These are phyloP conservation scores for Beauveria sp. DNA, from an alignment of 2,329 filamentous ascomycete genomes.

Conservation along the genomic window DNA sequence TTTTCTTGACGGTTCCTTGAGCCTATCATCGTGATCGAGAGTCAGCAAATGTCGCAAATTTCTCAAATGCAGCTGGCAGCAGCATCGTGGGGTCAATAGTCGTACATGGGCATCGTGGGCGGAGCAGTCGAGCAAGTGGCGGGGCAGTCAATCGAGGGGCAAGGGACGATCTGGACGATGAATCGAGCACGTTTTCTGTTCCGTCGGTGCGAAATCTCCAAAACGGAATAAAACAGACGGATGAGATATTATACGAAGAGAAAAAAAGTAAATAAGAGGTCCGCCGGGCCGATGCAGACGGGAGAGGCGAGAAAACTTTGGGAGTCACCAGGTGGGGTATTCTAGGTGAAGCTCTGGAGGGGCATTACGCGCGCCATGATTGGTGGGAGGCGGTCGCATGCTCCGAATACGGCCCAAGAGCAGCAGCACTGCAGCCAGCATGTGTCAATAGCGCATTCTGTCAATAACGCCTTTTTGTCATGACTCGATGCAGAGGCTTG, in stretches of 20 bases:
- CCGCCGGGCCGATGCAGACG: background rate
- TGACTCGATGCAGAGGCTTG: background rate
- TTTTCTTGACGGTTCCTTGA: conserved; percentile 69
- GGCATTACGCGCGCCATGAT: background rate
- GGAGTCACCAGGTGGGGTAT: conserved; percentile 1
- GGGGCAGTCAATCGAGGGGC: background rate
- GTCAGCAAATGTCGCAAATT: background rate
- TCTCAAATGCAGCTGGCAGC: background rate
- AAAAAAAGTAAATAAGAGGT: background rate
- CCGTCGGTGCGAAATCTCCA: background rate
- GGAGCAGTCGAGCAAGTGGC: background rate
- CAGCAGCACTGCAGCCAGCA: background rate
- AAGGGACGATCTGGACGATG: background rate
- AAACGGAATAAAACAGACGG: background rate
- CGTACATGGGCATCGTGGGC: conserved; percentile 7
- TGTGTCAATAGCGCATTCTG: background rate
- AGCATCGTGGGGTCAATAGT: background rate
- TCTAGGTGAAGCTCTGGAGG: conserved; percentile 1
- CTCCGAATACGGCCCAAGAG: background rate
- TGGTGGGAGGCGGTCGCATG: background rate
- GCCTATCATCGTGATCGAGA: conserved; percentile 31
- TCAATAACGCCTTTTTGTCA: background rate
- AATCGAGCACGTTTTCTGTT: background rate
- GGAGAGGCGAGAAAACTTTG: background rate
- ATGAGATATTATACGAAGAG: background rate